Evolutionary conservation across 257 asterid species (phyloP).

Genomic region (Buddleja alternifolia): DNA sequence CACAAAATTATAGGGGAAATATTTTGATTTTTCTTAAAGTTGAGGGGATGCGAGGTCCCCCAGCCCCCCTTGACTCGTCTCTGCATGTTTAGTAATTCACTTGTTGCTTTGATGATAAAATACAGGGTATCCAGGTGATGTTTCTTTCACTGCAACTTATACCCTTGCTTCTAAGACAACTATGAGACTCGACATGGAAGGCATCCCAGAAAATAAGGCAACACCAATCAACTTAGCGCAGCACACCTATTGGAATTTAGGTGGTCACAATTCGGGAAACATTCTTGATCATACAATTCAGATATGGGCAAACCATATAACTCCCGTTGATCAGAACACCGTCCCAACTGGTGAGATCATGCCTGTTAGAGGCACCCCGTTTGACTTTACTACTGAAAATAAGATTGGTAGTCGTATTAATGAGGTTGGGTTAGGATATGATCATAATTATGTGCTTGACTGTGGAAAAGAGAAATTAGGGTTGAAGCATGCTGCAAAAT

Average conservation of each 20-base stretch:
- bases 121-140: constrained; percentile 94
- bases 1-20: too few relatives aligned
- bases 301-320: constrained; percentile 69
- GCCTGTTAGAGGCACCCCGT: constrained; percentile 80
- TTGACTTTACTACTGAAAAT: constrained; percentile 78
- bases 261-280: constrained; percentile 74
- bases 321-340: constrained; percentile 78
- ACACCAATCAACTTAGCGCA: constrained; percentile 93
- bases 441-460: constrained; percentile 89
- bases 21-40: too few relatives aligned
- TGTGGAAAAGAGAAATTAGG: constrained; percentile 69
- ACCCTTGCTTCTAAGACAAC: constrained; percentile 74
- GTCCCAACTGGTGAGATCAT: constrained; percentile 87
- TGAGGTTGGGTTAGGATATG: constrained; percentile 69
- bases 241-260: constrained; percentile 96
- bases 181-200: constrained; percentile 95
- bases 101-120: constrained; percentile 25
- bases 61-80: not conserved
- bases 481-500: constrained; percentile 75
- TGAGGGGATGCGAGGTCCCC: not conserved
- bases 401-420: constrained; percentile 53
- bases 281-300: constrained; percentile 77
- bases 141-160: constrained; percentile 71
- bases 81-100: too few relatives aligned
- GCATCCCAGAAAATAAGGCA: constrained; percentile 70